phyloP scores from a whole-genome alignment of 2,329 filamentous ascomycete genomes.

The Pseudogymnoascus sp. region DNA sequence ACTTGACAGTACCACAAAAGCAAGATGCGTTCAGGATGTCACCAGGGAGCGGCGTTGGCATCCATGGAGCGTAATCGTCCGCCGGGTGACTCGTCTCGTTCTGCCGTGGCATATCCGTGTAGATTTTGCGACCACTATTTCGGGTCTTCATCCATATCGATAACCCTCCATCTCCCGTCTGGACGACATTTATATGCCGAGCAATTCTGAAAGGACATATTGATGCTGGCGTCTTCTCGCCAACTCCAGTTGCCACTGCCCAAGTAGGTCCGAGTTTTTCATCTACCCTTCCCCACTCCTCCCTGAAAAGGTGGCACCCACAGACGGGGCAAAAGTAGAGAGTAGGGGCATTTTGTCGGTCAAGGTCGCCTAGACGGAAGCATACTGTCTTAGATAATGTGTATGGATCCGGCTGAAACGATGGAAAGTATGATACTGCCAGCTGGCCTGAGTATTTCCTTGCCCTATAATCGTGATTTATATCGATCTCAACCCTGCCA shows the following conservation, averaged over 20 bases:
- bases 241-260: neutral
- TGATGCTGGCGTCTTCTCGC: neutral
- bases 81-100: constrained; percentile 14
- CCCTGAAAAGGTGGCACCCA: neutral
- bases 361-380: neutral
- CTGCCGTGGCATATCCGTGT: constrained; percentile 12
- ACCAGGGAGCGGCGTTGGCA: constrained; percentile 8
- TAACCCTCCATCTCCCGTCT: constrained; percentile 46
- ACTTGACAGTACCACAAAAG: constrained; percentile 46
- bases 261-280: neutral
- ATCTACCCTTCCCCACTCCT: neutral
- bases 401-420: neutral
- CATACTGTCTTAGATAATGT: neutral
- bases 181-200: constrained; percentile 27
- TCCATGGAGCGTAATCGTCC: constrained; percentile 11
- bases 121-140: constrained; percentile 27
- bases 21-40: constrained; percentile 37
- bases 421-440: neutral
- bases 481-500: neutral
- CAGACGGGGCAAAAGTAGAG: neutral
- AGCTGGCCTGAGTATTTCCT: neutral
- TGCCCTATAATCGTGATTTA: neutral
- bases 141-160: constrained; percentile 36
- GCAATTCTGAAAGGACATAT: neutral
- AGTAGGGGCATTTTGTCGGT: neutral